Evolutionary conservation across 2,329 filamentous ascomycete genomes (phyloP).

Genomic region (Phyllosticta citrichinensis): DNA sequence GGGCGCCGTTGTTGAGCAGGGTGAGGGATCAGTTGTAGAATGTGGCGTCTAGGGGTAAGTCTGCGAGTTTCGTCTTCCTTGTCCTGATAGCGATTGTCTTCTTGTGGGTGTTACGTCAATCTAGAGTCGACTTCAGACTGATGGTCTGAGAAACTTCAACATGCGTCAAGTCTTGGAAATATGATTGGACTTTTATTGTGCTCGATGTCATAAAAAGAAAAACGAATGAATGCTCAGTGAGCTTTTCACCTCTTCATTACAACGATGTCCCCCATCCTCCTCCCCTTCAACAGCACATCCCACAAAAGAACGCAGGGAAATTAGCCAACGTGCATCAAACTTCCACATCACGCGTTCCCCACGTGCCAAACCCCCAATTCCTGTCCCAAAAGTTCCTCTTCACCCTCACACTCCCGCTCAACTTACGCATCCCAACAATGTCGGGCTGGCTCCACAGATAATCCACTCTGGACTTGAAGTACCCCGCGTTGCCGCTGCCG

Average conservation of each 20-base stretch:
- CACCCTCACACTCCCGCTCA: background rate
- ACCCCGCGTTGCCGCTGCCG: background rate
- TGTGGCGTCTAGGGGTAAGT: too few relatives aligned
- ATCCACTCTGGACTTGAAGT: background rate
- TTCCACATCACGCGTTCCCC: background rate
- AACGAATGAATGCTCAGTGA: background rate
- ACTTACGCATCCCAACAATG: background rate
- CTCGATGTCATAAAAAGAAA: background rate
- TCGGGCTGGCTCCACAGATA: background rate
- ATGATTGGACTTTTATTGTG: background rate
- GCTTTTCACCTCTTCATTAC: background rate
- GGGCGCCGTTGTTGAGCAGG: conserved; percentile 35
- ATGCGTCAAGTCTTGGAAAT: too few relatives aligned
- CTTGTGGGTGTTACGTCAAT: too few relatives aligned
- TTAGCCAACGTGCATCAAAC: background rate
- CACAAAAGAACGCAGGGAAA: background rate
- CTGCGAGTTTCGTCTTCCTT: too few relatives aligned
- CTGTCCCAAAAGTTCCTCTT: background rate
- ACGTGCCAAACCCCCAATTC: background rate
- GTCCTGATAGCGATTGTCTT: too few relatives aligned
- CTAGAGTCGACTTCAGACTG: too few relatives aligned
- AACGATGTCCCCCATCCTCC: background rate
- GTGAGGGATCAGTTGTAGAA: conserved; percentile 30
- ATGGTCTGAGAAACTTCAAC: too few relatives aligned
- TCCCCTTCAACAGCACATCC: background rate